phyloP scores from a whole-genome alignment of 495 filamentous ascomycete species.

The Terfezia claveryi region DNA sequence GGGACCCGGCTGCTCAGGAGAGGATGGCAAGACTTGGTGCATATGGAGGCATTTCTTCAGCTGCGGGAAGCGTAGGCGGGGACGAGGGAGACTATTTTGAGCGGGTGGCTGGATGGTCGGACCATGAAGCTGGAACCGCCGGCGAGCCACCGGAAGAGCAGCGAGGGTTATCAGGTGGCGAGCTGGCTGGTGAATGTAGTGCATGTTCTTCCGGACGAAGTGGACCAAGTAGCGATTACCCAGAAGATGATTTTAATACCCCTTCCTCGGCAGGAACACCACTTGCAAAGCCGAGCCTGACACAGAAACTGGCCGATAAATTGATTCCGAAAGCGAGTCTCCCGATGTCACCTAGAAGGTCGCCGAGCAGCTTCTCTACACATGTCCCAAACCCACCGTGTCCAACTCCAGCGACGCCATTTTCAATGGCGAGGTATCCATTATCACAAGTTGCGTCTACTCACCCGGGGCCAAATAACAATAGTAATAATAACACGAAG shows the following conservation, averaged over 20 bases:
- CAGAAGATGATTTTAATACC: not conserved
- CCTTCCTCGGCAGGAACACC: not conserved
- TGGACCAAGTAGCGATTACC: no score
- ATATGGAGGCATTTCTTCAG: slow-evolving; percentile 4
- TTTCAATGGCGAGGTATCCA: no score
- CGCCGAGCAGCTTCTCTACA: not conserved
- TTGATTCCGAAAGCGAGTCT: not conserved
- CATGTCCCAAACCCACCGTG: not conserved
- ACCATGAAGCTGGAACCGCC: not conserved
- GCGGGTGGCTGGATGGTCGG: not conserved
- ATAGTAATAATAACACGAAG: not conserved
- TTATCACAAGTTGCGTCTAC: no score
- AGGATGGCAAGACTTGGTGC: slow-evolving; percentile 7
- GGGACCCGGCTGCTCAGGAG: slow-evolving; percentile 3
- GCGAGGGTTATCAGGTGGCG: not conserved
- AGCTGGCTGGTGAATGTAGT: no score
- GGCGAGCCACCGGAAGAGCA: not conserved
- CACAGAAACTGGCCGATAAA: not conserved
- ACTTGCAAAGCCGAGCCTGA: not conserved
- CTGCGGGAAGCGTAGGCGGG: not conserved
- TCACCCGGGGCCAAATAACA: not conserved
- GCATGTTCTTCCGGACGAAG: no score
- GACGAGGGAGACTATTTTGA: not conserved
- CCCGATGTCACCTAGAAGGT: not conserved
- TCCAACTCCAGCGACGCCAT: no score